Evolutionary conservation across 129 eudicot species (phyloP), one percentile per base, ranked within the genome.

Genomic region (Saussurea involucrata): DNA sequence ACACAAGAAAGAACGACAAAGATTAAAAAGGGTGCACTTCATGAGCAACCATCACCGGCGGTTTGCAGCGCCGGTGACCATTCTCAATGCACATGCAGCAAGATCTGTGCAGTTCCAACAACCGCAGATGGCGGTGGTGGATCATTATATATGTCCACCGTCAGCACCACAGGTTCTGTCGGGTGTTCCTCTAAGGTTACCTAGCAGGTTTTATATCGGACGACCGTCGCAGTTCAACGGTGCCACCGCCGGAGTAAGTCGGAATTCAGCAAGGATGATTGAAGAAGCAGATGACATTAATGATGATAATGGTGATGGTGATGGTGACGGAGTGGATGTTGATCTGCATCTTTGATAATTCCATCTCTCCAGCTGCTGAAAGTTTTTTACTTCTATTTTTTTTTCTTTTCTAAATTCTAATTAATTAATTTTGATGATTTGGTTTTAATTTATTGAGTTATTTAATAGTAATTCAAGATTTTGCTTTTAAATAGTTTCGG

Each of bases 1-100:
- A 20, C 97, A 92, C 83, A 92, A 85, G 87, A 92, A 87, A 83
- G 97, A 92, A 74, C 63, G 97, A 33, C 92, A 83, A 31, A 80
- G 90, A 64, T 76, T 82, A 58, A 92, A n/a, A 76, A 71, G 85
- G 76, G 84, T 86, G 68, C 95, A 89, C 70, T 87, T 85, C 73
- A 66, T 74, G 44, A 69, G 79, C 76, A 82, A 80, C 32, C 87
- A 80, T 20, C 80, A 80, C 66, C 83, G 76, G 65, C 84, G 83
- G 72, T 81, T 86, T 24, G 88, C 85, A 40, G 37, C 85, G 1
- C 83, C 88, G 6, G 75, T 79, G 68, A 83, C 81, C n/a, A 53
- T 88, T 24, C 71, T 86, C 63, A 78, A 33, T n/a, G 80, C 82
- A 4, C 96, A 84, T 65, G 71, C 83, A 28, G 69, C 84, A 37